Evolutionary conservation across 2,329 filamentous ascomycete species (phyloP).

Genomic region (Trichoderma polysporum): DNA sequence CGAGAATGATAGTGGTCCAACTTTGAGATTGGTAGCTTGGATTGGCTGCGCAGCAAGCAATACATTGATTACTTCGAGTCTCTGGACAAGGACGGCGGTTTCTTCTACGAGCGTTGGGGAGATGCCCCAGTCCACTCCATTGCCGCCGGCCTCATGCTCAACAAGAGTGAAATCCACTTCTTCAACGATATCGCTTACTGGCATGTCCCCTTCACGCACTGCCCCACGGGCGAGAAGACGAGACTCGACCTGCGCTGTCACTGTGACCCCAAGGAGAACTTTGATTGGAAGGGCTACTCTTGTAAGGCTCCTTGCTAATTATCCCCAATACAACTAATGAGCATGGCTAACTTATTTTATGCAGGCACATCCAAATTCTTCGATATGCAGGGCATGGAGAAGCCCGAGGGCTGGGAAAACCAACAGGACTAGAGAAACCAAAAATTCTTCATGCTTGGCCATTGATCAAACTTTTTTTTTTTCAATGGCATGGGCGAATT

Average conservation of each 20-base stretch:
- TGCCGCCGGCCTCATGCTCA: conserved; percentile 79
- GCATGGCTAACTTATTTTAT: conserved; percentile 22
- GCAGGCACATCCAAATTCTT: conserved; percentile 74
- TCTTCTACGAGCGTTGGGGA: conserved; percentile 99
- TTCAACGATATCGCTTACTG: conserved; percentile 99
- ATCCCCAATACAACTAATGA: background rate
- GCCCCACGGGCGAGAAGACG: conserved; percentile 84
- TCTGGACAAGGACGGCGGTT: conserved; percentile 87
- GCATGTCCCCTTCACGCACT: conserved; percentile 97
- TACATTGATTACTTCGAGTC: conserved; percentile 90
- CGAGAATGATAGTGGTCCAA: conserved; percentile 78
- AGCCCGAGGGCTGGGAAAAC: conserved; percentile 82
- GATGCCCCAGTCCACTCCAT: conserved; percentile 99
- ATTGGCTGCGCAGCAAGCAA: conserved; percentile 86
- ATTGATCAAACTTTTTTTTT: background rate
- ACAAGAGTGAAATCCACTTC: conserved; percentile 95
- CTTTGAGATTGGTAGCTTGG: conserved; percentile 91
- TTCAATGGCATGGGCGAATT: background rate
- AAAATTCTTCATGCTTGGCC: background rate
- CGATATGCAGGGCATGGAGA: conserved; percentile 75
- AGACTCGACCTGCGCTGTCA: conserved; percentile 85
- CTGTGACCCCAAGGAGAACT: conserved; percentile 95
- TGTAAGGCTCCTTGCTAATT: conserved; percentile 60
- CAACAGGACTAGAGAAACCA: conserved; percentile 49
- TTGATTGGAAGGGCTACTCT: conserved; percentile 98